Percentiles rank a stretch among this genome's conserved stretches.
These are phyloP conservation scores for Erysimum cheiri DNA, from an alignment of 441 rosid species.

Conservation along the genomic window DNA sequence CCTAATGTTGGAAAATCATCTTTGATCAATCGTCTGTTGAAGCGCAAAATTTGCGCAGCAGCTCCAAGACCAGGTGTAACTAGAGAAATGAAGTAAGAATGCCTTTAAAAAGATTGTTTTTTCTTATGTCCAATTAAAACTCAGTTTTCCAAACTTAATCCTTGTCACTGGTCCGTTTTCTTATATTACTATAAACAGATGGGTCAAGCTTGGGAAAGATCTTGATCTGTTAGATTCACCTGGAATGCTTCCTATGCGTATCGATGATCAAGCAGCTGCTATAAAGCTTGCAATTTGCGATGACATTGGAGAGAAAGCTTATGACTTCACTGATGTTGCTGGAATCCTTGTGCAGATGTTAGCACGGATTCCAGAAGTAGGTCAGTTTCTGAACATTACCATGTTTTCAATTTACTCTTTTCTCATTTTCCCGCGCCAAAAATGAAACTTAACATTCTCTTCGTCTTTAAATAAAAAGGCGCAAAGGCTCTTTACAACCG, in stretches of 20 bases:
- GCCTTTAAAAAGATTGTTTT: slow-evolving; percentile 18
- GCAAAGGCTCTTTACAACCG: slow-evolving; percentile 64
- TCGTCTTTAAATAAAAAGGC: slow-evolving; percentile 8
- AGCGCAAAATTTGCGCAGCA: slow-evolving; percentile 88
- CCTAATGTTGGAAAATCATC: slow-evolving; percentile 98
- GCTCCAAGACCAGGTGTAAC: slow-evolving; percentile 98
- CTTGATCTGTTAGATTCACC: slow-evolving; percentile 94
- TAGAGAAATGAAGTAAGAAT: slow-evolving; percentile 71
- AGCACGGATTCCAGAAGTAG: slow-evolving; percentile 75
- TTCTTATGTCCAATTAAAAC: neutral
- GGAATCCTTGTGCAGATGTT: slow-evolving; percentile 84
- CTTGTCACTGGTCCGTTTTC: neutral
- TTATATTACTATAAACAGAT: slow-evolving; percentile 50
- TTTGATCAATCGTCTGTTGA: slow-evolving; percentile 84
- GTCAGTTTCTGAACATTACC: slow-evolving; percentile 31
- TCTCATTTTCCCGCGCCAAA: neutral
- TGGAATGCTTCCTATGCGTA: slow-evolving; percentile 90
- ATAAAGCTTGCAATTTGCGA: slow-evolving; percentile 96
- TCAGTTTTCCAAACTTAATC: slow-evolving; percentile 3
- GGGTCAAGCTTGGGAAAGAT: slow-evolving; percentile 88
- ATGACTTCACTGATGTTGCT: slow-evolving; percentile 83
- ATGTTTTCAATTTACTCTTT: neutral
- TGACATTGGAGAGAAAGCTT: slow-evolving; percentile 97
- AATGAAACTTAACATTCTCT: neutral
- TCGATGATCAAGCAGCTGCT: slow-evolving; percentile 90